A percentile compares a stretch with the other conserved stretches of the same genome.
phyloP scores from a whole-genome alignment of 371 early-diverging fungal genomes.

The Scutellospora calospora region DNA sequence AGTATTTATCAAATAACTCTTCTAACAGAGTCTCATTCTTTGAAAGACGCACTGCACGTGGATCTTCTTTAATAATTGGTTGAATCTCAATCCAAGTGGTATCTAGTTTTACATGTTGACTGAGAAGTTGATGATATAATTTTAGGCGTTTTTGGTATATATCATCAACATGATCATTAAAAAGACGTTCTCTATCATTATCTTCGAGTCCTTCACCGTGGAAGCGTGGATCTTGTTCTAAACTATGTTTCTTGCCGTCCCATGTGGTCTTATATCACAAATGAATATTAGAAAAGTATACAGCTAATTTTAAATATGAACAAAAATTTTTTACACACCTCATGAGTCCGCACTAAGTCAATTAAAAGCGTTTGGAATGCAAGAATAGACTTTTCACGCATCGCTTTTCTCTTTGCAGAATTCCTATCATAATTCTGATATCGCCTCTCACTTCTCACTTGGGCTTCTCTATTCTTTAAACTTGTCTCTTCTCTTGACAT shows the following conservation, averaged over 20 bases:
- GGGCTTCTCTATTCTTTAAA: slow-evolving; percentile 37
- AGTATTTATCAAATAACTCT: slow-evolving; percentile 32
- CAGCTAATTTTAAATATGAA: background rate
- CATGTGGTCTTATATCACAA: slow-evolving; percentile 20
- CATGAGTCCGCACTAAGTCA: slow-evolving; percentile 41
- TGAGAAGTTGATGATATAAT: slow-evolving; percentile 36
- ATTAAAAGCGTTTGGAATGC: slow-evolving; percentile 38
- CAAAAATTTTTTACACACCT: slow-evolving; percentile 2
- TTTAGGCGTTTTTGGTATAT: slow-evolving; percentile 35
- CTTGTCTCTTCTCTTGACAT: slow-evolving; percentile 40
- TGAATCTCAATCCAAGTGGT: slow-evolving; percentile 43
- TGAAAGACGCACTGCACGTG: slow-evolving; percentile 29
- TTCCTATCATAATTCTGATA: slow-evolving; percentile 25
- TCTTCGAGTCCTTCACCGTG: slow-evolving; percentile 13
- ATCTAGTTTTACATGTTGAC: slow-evolving; percentile 40
- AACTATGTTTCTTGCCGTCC: slow-evolving; percentile 31
- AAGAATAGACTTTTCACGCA: slow-evolving; percentile 31
- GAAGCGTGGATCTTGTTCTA: slow-evolving; percentile 34
- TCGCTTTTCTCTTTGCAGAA: background rate
- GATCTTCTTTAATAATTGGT: slow-evolving; percentile 31
- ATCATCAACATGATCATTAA: slow-evolving; percentile 24
- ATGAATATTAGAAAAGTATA: background rate
- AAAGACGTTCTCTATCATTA: slow-evolving; percentile 15
- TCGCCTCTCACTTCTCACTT: slow-evolving; percentile 35
- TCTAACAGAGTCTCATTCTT: slow-evolving; percentile 33